Evolutionary conservation across 2,329 filamentous ascomycete species (phyloP), one percentile per base, ranked within the genome.

Genomic region (Endocalyx cinctus): DNA sequence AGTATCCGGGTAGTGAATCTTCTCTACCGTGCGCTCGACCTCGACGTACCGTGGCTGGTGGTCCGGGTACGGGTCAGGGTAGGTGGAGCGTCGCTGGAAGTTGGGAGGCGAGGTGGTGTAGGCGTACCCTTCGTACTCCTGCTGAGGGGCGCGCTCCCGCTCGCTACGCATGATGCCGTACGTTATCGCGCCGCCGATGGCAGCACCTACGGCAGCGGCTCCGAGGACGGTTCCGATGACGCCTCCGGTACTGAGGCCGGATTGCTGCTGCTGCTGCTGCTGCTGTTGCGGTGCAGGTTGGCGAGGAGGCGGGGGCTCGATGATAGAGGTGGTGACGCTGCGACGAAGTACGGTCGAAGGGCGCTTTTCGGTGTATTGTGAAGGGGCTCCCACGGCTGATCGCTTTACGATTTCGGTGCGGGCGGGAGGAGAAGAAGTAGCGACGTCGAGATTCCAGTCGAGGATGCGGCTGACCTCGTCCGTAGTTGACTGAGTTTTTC

Each of bases 161-260:
- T 84, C 79, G 38, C 71, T 70, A 45, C 74, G 79, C 43, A 79
- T 70, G 65, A 87, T 80, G 15, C 78, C 79, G 59, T 92, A 94
- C 8, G 85, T 69, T 15, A 75, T 41, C n/a, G 66, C 66, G 16
- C 66, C 67, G 11, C 64, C 82, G 25, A 85, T 67, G 8, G 82
- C 84, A 22, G 82, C 84, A 25, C 84, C 84, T 13, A 85, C 85
- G 12, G 85, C 86, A 19, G 51, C 48, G 25, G 84, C 85, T 27
- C 86, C 87, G 30, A 94, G 70, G 10, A 94, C 67, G 6, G 84
- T 83, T 6, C 87, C 84, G 28, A 92, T 70, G 26, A 89, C 70
- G 14, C 77, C 75, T 45, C 80, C 80, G 25, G 77, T 69, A 31
- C 67, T 70, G 25, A 75, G 61, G 5, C 74, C 39, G 36, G 57